Evolutionary conservation across 129 eudicot genomes (phyloP).

Genomic region (Chrysanthemum makinoi): DNA sequence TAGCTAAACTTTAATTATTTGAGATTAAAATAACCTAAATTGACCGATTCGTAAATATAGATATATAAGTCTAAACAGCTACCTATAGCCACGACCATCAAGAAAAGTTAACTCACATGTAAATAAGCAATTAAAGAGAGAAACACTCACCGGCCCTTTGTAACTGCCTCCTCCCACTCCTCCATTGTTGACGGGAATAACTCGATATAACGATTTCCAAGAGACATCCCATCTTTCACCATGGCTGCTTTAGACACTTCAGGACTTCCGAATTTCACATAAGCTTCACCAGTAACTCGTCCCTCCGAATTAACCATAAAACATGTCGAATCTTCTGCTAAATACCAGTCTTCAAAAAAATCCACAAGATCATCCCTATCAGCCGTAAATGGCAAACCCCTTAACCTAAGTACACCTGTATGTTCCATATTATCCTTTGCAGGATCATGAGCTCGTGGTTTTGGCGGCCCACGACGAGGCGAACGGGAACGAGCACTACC

Average conservation of each 20-base stretch:
- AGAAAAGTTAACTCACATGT: not conserved
- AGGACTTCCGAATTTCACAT: conserved; percentile 79
- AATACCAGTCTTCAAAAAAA: conserved; percentile 67
- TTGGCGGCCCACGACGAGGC: conserved; percentile 43
- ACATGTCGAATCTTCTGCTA: conserved; percentile 66
- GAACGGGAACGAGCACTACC: conserved; percentile 47
- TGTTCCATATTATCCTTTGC: conserved; percentile 63
- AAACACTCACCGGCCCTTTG: conserved; percentile 66
- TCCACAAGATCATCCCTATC: conserved; percentile 66
- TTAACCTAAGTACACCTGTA: conserved; percentile 71
- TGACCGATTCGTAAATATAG: too few species aligned
- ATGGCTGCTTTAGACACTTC: conserved; percentile 91
- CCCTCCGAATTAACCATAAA: conserved; percentile 72
- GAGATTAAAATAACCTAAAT: too few species aligned
- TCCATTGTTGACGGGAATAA: conserved; percentile 75
- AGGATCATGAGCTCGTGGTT: conserved; percentile 57
- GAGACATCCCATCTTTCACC: conserved; percentile 80
- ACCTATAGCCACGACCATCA: too few species aligned
- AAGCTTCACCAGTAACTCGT: conserved; percentile 88
- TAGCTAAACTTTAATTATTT: too few species aligned
- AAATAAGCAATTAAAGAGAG: not conserved
- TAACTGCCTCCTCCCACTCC: conserved; percentile 81
- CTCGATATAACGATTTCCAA: conserved; percentile 87
- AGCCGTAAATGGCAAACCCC: conserved; percentile 87
- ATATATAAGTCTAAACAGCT: too few species aligned